Evolutionary conservation across 1,284 basidiomycete species (phyloP), one percentile per base, ranked within the genome.

Genomic region (Malassezia slooffiae): DNA sequence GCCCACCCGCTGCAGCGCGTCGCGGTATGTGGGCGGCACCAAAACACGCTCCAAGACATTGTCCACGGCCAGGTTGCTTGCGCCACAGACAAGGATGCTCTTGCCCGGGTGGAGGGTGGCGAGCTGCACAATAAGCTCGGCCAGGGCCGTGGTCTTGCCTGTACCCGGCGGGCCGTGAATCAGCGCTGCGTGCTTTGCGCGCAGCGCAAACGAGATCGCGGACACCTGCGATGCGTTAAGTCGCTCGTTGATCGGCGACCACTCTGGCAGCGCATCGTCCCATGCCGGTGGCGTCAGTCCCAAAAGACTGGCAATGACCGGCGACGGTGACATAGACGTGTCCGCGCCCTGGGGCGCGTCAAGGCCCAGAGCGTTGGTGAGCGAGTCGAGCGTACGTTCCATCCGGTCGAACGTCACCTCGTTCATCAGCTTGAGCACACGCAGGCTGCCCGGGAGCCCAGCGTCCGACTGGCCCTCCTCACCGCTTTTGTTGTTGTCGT

Each of bases 91-190:
- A 13, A 93, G 77, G 2, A 93, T 70, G 3, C 71, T 62, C 5
- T 50, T 49, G 7, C 43, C 17, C 3, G 40, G 40, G 12, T 43
- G 11, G 10, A 15, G 17, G 12, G n/a, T 20, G 12, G 57, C 64
- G 11, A 67, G 52, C 43, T 69, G 66, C 35, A 65, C 48, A 34
- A 69, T 58, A 9, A 69, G 50, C 42, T 69, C 66, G 16, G 84
- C 86, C 10, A 65, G 44, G 0, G 55, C 53, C 3, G 54, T 62
- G 4, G 56, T 67, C 43, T 63, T 64, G 9, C 68, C 67, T 0
- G 70, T 71, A 1, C 76, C 90, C 47, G 91, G 90, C 5, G 91
- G 91, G 0, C 91, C 90, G 63, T 95, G 90, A n/a, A 97, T 89
- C 54, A 89, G 85, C 0, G 85, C 84, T 0, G 95, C 76, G 62